Conservation (phyloP, 192 early-diverging fungal genomes). For the Haplosporangium gracile region DNA sequence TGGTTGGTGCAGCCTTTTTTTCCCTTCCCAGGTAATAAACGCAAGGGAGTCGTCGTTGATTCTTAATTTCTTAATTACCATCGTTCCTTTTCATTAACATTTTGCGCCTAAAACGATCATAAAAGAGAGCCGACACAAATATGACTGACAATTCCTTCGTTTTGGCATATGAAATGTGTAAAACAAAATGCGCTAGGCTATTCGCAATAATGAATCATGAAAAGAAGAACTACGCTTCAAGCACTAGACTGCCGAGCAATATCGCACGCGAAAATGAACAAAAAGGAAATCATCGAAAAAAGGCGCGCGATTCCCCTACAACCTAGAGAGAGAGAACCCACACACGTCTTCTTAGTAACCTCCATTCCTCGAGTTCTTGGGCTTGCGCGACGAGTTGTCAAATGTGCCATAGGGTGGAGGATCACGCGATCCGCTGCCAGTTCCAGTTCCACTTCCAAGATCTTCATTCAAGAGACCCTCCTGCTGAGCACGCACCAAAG, state of each 20-base stretch:
- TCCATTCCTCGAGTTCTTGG: background rate
- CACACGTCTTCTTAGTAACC: background rate
- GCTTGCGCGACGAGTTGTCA: constrained; percentile 5
- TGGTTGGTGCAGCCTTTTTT: too few relatives aligned
- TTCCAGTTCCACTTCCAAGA: background rate
- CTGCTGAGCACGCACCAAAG: constrained; percentile 32
- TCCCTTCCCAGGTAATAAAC: background rate
- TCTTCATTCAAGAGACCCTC: constrained; percentile 16
- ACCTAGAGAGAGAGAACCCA: background rate
- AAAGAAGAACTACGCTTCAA: background rate
- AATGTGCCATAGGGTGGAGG: constrained; percentile 46
- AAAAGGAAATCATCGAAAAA: background rate
- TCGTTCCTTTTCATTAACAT: background rate
- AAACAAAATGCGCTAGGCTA: background rate
- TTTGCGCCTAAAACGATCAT: background rate
- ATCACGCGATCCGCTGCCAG: constrained; percentile 3
- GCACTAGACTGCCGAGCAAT: background rate
- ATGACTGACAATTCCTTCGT: background rate
- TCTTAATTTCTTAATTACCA: background rate
- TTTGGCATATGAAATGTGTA: background rate
- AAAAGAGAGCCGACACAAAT: background rate
- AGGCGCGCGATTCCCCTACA: background rate
- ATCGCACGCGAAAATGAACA: background rate
- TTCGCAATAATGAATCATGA: background rate
- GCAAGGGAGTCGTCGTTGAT: background rate